Evolutionary conservation across 1,284 basidiomycete genomes (phyloP).

Genomic region (Earliella scabrosa): DNA sequence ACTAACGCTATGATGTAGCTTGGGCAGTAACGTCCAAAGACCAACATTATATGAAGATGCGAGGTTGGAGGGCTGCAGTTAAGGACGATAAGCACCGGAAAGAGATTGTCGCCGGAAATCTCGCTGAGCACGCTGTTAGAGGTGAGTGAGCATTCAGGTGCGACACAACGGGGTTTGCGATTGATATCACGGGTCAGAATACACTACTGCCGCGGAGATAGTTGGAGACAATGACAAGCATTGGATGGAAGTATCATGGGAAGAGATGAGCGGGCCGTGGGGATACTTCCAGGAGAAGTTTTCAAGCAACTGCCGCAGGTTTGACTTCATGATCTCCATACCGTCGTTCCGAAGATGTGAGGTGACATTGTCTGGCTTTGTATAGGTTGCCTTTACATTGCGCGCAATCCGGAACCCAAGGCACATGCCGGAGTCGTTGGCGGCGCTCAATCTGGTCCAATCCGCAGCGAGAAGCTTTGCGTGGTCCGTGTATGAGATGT

Average conservation of each 20-base stretch:
- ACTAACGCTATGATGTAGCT: conserved; percentile 39
- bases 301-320: conserved; percentile 69
- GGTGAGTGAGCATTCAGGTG: conserved; percentile 37
- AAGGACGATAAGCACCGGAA: conserved; percentile 60
- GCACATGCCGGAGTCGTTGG: conserved; percentile 71
- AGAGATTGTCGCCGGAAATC: conserved; percentile 72
- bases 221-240: conserved; percentile 58
- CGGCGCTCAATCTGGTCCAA: conserved; percentile 72
- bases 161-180: no score
- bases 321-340: conserved; percentile 8
- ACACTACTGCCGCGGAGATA: conserved; percentile 35
- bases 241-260: conserved; percentile 50
- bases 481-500: conserved; percentile 50
- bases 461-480: conserved; percentile 61
- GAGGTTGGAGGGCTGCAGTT: conserved; percentile 64
- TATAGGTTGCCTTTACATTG: conserved; percentile 70
- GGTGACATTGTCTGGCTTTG: neutral
- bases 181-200: conserved; percentile 17
- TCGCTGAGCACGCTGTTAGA: conserved; percentile 55
- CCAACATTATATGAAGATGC: conserved; percentile 59
- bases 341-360: neutral
- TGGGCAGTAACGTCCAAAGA: conserved; percentile 77
- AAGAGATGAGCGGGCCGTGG: conserved; percentile 36
- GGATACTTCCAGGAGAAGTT: conserved; percentile 55
- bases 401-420: conserved; percentile 71